A percentile compares a stretch with the other conserved stretches of the same genome.
phyloP scores from a whole-genome alignment of 495 filamentous ascomycete genomes.

The Penicillium bialowiezense region DNA sequence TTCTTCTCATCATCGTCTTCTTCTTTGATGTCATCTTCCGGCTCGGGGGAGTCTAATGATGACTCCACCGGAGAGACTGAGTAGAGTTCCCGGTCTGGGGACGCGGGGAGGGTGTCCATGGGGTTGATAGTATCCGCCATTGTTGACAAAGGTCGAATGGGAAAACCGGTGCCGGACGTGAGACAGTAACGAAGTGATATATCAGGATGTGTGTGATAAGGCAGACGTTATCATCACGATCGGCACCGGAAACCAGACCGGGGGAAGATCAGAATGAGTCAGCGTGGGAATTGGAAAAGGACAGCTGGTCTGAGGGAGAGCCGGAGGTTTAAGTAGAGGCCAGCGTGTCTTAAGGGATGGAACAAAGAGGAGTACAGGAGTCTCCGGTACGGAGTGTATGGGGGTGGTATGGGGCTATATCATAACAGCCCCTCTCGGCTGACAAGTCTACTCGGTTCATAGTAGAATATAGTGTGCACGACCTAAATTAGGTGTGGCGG shows the following conservation, averaged over 20 bases:
- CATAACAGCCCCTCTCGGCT: too few relatives aligned
- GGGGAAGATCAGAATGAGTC: slow-evolving; percentile 16
- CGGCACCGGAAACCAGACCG: slow-evolving; percentile 24
- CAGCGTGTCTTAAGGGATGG: slow-evolving; percentile 40
- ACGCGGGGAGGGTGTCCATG: slow-evolving; percentile 31
- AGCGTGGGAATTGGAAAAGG: slow-evolving; percentile 29
- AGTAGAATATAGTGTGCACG: too few relatives aligned
- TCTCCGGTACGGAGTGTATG: not conserved
- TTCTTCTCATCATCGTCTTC: slow-evolving; percentile 62
- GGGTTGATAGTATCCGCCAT: slow-evolving; percentile 40
- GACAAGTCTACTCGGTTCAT: too few relatives aligned
- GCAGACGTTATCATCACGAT: slow-evolving; percentile 42
- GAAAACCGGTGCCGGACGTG: slow-evolving; percentile 22
- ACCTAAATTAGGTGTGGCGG: not conserved
- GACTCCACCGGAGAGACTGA: slow-evolving; percentile 53
- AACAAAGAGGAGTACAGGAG: too few relatives aligned
- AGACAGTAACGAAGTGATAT: slow-evolving; percentile 1
- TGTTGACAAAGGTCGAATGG: slow-evolving; percentile 13
- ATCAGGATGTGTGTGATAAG: too few relatives aligned
- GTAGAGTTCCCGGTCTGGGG: slow-evolving; percentile 36
- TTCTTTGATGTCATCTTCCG: slow-evolving; percentile 23
- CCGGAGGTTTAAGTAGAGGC: slow-evolving; percentile 41
- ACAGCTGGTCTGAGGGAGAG: slow-evolving; percentile 29
- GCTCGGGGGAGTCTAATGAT: slow-evolving; percentile 30
- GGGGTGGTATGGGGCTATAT: too few relatives aligned